Base-by-base conservation (phyloP, 1,284 basidiomycete genomes). In the Athelia sp. region DNA sequence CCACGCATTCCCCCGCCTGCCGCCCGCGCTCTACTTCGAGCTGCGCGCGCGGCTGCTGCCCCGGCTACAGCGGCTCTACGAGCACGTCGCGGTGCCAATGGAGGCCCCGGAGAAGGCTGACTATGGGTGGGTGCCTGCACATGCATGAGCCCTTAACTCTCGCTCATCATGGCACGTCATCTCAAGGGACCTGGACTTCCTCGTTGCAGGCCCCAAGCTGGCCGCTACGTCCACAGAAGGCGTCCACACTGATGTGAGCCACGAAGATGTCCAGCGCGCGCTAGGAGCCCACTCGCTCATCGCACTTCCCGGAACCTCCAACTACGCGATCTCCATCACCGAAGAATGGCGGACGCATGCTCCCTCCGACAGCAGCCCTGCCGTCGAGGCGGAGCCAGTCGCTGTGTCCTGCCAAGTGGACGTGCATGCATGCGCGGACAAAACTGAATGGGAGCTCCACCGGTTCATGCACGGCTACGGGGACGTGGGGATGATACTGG, bases 401-500 rank as follows among this genome's bases (percentile, higher is more conserved):
- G 13, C 4, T 4, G 65, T 72, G 29, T 81, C 63, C 45, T 57
- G 60, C 40, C 72, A 87, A 68, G 75, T 87, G 14, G 85, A 87
- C 56, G 71, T 87, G 21, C 73, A 78, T 53, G 75, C 82, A 3
- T 84, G 81, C 55, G 60, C 56, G 3, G 72, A 78, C 59, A 62
- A 67, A 54, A 68, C 64, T 18, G 77, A 78, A 56, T 77, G 66
- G 60, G 69, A 79, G 24, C 67, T 78, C 17, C 61, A 77, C 17
- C 56, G 71, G 10, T 76, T 84, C 61, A 77, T 78, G 58, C 73
- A 80, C 51, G 75, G 75, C 2, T 87, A 84, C 55, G 85, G 85
- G 2, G 85, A 87, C 56, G 65, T 86, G 4, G 79, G 80, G 0
- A 83, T 86, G 76, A 82, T 87, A 18, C 61, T 87, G 44, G 75